Base-by-base conservation (phyloP, 225 moss, liverwort and hornwort species). In the Pleurozium schreberi region DNA sequence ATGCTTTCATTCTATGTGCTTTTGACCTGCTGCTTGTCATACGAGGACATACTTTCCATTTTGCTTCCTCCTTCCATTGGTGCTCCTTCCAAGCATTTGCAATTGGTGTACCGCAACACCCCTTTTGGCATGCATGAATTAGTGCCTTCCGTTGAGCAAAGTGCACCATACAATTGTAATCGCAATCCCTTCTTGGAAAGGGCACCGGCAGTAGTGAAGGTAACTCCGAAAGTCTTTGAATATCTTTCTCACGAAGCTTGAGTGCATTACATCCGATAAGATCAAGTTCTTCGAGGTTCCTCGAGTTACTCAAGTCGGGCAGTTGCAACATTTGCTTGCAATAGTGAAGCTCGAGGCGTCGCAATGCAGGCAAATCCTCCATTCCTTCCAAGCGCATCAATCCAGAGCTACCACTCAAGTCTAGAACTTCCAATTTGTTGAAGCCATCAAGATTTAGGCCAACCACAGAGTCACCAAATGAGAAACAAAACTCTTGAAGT, bases 341-440 rank as follows among this genome's bases (percentile, higher is more conserved):
- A 5, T 1, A 0, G 0, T 0, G 0, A 55, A 78, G 78, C 1
- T 25, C 0, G 0, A 78, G 52, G 22, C 6, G 7, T 14, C 14
- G 34, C 15, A 55, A 38, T 23, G 28, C 28, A 73, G 16, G 73
- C 28, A 73, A 28, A 73, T 73, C 45, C 26, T 10, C 28, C 17
- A 73, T 1, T 36, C 21, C 78, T 28, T 75, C 75, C 34, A 45
- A 19, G 12, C 30, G 31, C 11, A 8, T 21, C 49, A 33, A 52
- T 34, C 12, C 52, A 31, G 5, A 0, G 34, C 12, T 75, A 19
- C 3, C 8, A 18, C 11, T 8, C 12, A 49, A 25, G 15, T 52
- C 4, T 2, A 77, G 0, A 36, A 55, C 15, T 38, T 52, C 38
- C 5, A 78, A 0, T 38, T 38, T 38, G 5, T 55, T 53, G 78